Evolutionary conservation across 805 yeast species (phyloP).

Genomic region (Blastobotrys terrestris): DNA sequence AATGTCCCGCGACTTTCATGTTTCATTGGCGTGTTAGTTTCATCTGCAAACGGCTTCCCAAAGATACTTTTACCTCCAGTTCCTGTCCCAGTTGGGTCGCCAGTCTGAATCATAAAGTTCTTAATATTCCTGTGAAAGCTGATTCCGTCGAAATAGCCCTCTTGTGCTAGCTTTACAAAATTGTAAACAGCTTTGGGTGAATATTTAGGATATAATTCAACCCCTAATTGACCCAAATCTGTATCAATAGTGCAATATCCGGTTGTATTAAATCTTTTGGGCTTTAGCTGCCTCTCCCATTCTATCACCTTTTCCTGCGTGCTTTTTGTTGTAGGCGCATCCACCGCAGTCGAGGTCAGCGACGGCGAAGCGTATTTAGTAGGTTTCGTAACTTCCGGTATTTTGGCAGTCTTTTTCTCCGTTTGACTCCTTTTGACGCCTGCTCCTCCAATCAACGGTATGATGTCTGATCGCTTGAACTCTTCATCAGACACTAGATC

Average conservation of each 20-base stretch:
- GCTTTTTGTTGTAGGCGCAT: constrained; percentile 20
- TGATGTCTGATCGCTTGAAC: constrained; percentile 25
- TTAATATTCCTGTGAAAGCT: constrained; percentile 28
- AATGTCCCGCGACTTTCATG: constrained; percentile 76
- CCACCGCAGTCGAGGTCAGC: constrained; percentile 28
- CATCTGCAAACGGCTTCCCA: constrained; percentile 29
- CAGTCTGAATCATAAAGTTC: constrained; percentile 33
- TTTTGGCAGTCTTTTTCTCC: background rate
- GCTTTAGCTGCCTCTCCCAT: constrained; percentile 25
- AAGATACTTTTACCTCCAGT: constrained; percentile 46
- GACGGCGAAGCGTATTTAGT: background rate
- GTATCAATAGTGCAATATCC: constrained; percentile 28
- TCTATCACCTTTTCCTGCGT: constrained; percentile 20
- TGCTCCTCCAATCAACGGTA: constrained; percentile 19
- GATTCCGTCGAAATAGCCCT: constrained; percentile 29
- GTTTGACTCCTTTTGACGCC: constrained; percentile 9
- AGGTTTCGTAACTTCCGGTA: background rate
- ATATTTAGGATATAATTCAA: constrained; percentile 22
- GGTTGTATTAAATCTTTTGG: constrained; percentile 21
- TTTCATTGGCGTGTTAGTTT: constrained; percentile 39
- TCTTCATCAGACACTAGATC: constrained; percentile 29
- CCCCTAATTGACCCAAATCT: constrained; percentile 20
- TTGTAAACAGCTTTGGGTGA: constrained; percentile 28
- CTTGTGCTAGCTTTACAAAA: constrained; percentile 25
- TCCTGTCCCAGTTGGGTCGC: constrained; percentile 33